Evolutionary conservation across 805 yeast genomes (phyloP).

Genomic region (Wickerhamomyces mucosus): DNA sequence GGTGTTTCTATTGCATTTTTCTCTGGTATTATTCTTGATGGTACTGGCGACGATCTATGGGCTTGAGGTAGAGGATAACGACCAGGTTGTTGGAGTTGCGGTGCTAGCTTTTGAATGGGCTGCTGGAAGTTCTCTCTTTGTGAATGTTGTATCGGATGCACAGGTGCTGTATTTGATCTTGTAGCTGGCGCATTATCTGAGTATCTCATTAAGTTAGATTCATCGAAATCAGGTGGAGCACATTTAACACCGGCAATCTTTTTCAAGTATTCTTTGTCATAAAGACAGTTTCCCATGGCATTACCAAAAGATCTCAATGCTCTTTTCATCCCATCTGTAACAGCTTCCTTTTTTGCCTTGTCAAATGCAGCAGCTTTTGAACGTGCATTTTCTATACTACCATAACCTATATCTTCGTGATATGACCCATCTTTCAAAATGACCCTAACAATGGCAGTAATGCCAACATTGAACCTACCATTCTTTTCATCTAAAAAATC

Average conservation of each 20-base stretch:
- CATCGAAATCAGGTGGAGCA: conserved; percentile 37
- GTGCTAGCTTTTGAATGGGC: conserved; percentile 2
- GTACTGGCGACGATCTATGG: conserved; percentile 1
- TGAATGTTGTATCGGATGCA: conserved; percentile 1
- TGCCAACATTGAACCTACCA: conserved; percentile 52
- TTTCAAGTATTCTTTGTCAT: conserved; percentile 58
- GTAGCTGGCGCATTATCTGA: conserved; percentile 11
- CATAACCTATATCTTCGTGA: conserved; percentile 81
- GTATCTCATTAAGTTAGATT: conserved; percentile 29
- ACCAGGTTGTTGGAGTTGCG: background rate
- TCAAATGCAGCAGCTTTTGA: conserved; percentile 72
- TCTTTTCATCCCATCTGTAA: conserved; percentile 74
- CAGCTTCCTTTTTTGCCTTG: conserved; percentile 75
- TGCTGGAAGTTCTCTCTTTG: conserved; percentile 1
- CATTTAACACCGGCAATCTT: conserved; percentile 32
- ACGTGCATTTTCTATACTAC: conserved; percentile 68
- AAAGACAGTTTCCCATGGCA: conserved; percentile 77
- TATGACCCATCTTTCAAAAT: conserved; percentile 67
- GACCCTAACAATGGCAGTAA: conserved; percentile 65
- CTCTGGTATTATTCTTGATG: conserved; percentile 8
- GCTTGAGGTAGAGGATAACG: conserved; percentile 3
- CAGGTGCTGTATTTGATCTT: conserved; percentile 4
- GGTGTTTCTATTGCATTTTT: conserved; percentile 7
- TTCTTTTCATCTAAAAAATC: conserved; percentile 62
- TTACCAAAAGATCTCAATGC: conserved; percentile 76